A percentile compares a stretch with the other conserved stretches of the same genome.
Conservation (phyloP, 805 yeast genomes). For the Barnettozyma salicaria region DNA sequence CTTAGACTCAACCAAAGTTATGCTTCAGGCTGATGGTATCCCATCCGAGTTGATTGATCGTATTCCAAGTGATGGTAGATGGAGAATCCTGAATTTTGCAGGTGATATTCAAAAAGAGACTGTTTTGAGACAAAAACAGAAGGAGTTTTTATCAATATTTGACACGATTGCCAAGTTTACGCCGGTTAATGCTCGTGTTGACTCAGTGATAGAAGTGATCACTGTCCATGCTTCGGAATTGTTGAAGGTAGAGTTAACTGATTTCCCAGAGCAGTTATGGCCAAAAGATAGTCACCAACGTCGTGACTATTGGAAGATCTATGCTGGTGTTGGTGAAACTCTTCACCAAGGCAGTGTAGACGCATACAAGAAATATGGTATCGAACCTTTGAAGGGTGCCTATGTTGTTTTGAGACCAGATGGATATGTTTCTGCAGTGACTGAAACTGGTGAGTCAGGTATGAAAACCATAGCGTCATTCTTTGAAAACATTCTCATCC, state of each 20-base stretch:
- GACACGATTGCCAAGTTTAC: background rate
- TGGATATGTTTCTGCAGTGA: slow-evolving; percentile 1
- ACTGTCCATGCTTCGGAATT: background rate
- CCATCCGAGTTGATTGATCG: slow-evolving; percentile 1
- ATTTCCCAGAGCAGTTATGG: slow-evolving; percentile 3
- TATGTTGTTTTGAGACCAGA: background rate
- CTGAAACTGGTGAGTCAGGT: slow-evolving; percentile 1
- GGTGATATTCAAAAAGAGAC: background rate
- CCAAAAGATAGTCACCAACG: slow-evolving; percentile 1
- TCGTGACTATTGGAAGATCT: slow-evolving; percentile 1
- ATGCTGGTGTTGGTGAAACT: slow-evolving; percentile 1
- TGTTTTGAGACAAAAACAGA: background rate
- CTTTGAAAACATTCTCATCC: background rate
- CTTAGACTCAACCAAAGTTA: slow-evolving; percentile 2
- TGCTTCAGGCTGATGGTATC: background rate
- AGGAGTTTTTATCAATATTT: background rate
- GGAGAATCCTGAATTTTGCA: background rate
- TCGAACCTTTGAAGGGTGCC: background rate
- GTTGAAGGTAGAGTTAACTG: background rate
- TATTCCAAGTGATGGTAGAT: slow-evolving; percentile 2
- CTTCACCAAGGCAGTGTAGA: slow-evolving; percentile 1
- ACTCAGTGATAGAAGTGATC: slow-evolving; percentile 1
- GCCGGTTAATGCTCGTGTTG: slow-evolving; percentile 1
- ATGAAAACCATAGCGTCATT: background rate
- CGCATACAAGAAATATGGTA: slow-evolving; percentile 2